These are phyloP conservation scores for Antrodiella citrinella DNA, from an alignment of 768 basidiomycete genomes.

Conservation along the genomic window DNA sequence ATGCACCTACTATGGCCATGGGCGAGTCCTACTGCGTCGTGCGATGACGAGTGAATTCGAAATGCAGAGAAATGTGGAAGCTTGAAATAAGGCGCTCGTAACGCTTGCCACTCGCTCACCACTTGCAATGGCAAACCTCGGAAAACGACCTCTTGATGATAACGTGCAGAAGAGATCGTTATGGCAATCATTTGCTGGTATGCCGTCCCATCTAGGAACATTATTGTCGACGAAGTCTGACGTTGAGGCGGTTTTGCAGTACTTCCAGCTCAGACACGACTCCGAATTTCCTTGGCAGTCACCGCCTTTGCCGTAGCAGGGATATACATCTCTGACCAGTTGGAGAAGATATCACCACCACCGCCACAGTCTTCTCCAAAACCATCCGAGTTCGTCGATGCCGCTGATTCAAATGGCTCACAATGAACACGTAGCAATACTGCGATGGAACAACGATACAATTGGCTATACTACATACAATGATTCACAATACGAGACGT, in stretches of 20 bases:
- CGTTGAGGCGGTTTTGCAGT: conserved; percentile 9
- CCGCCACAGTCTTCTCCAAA: too few species aligned
- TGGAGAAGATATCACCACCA: conserved; percentile 20
- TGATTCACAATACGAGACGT: too few species aligned
- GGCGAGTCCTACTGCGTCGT: too few species aligned
- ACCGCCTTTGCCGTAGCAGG: conserved; percentile 24
- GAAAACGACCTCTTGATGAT: background rate
- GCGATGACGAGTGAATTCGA: too few species aligned
- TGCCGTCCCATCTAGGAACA: background rate
- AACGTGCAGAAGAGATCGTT: conserved; percentile 20
- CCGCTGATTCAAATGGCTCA: too few species aligned
- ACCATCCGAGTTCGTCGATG: too few species aligned
- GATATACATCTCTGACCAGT: conserved; percentile 22
- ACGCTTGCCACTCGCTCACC: background rate
- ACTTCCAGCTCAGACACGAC: conserved; percentile 25
- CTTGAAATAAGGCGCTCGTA: background rate
- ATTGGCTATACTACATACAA: too few species aligned
- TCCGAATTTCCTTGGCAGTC: conserved; percentile 23
- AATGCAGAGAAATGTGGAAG: too few species aligned
- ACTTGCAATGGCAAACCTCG: background rate
- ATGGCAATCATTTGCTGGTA: conserved; percentile 40
- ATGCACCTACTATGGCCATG: too few species aligned
- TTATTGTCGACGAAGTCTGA: background rate
- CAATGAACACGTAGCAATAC: too few species aligned
- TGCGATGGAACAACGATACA: too few species aligned